Evolutionary conservation across 441 rosid species (phyloP).

Genomic region (Cnidoscolus chayamansa): DNA sequence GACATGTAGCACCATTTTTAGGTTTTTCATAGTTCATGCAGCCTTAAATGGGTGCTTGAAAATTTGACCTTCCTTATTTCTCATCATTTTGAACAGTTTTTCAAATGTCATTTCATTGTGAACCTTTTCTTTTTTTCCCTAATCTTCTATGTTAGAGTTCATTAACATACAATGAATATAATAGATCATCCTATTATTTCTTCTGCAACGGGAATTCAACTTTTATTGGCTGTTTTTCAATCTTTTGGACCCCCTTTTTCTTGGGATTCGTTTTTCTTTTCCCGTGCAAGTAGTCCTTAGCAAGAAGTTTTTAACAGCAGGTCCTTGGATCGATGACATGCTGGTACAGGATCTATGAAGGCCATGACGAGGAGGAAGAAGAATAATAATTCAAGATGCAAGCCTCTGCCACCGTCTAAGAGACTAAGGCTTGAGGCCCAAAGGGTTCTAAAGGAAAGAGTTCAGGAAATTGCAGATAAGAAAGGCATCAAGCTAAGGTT

Average conservation of each 20-base stretch:
- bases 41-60: background rate
- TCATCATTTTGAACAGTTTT: background rate
- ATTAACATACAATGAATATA: background rate
- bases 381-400: constrained; percentile 69
- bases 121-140: background rate
- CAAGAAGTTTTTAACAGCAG: constrained; percentile 62
- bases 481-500: constrained; percentile 87
- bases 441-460: constrained; percentile 90
- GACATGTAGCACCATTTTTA: background rate
- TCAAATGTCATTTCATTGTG: background rate
- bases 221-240: constrained; percentile 1
- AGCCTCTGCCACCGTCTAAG: constrained; percentile 91
- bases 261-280: constrained; percentile 23
- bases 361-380: constrained; percentile 61
- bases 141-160: too few relatives aligned
- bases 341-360: constrained; percentile 92
- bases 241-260: constrained; percentile 13
- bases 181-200: background rate
- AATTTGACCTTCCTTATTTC: background rate
- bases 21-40: background rate
- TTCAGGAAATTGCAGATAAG: constrained; percentile 95
- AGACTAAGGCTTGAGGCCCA: constrained; percentile 93
- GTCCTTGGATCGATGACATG: constrained; percentile 83
- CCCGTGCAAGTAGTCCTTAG: constrained; percentile 46
- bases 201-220: background rate